Evolutionary conservation across 108 stramenopile species (phyloP), one percentile per base, ranked within the genome.

Genomic region (Fistulifera pelliculosa): DNA sequence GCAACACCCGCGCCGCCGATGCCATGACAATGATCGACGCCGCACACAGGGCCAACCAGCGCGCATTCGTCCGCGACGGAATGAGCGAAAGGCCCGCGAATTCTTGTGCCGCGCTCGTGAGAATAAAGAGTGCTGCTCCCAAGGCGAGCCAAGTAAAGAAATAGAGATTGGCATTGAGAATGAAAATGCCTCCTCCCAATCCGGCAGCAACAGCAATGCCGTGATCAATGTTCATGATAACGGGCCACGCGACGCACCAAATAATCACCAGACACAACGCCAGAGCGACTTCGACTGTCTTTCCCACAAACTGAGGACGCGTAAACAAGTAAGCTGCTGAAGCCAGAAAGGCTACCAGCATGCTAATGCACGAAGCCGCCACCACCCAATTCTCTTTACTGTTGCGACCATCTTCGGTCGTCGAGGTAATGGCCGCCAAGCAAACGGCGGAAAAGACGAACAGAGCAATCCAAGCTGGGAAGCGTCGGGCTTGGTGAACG

Each of bases 121-220:
- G 31, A 44, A 76, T 53, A 19, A 38, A 71, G 1, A 76, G 7
- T 27, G 1, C 49, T 16, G 18, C 25, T 16, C 26, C 52, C 27
- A 76, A 58, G 25, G 59, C 39, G 4, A 55, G 13, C 75, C 75
- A 76, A 18, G 66, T 66, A 14, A 50, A 58, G 45, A 76, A 70
- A 47, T 76, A 76, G 4, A 76, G 28, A 52, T 76, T 76, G 47
- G 70, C 64, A 61, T 76, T 66, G 41, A 56, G 15, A n/a, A 71
- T 25, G 19, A 47, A 26, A 10, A 28, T 58, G 17, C 31, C 53
- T 4, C 47, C 52, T 11, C 44, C 44, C 5, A 21, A 8, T 4
- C 7, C 16, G 4, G 19, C 19, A 4, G 6, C 15, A 0, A 71
- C 55, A 0, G 70, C 75, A 16, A 76, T 61, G 17, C 41, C 51